Base-by-base conservation (phyloP, 169 alveolate genomes). In the Plasmodium gallinaceum region DNA sequence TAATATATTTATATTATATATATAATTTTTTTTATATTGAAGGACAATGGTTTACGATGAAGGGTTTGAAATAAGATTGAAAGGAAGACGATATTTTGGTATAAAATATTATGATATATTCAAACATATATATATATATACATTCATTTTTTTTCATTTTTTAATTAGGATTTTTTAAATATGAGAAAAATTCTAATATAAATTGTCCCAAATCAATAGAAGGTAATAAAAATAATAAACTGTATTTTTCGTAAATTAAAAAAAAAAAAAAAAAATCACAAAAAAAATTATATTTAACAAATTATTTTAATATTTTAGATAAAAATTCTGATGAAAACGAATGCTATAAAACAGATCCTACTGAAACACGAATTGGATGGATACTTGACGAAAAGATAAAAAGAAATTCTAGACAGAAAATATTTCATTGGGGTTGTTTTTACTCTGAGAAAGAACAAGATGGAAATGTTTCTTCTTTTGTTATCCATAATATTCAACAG, bases 1-100 rank as follows among this genome's bases (percentile, higher is more conserved):
- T 32, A 14, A 14, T 20, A 32, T 16, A 37, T 48, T 16, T 46
- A 7, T 48, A 5, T 10, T 51, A 51, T 51, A 43, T 69, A 7
- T 39, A 37, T 65, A 5, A 12, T 37, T 22, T 12, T 6, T 37
- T 66, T n/a, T 66, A 7, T 42, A 12, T 12, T 39, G 10, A 65
- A 76, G 97, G 97, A 95, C 97, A 3, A 95, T 94, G 97, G 97
- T 95, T 2, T 94, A 94, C 58, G 96, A 94, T 70, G 97, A 95
- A 51, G 97, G 97, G 7, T 95, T 95, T 65, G 96, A 95, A 83
- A 91, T 95, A 5, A 51, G 87, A 16, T 32, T 76, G 20, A 51
- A 60, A 0, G 78, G 90, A 45, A 80, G 60, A 72, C 60, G 83
- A 43, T 83, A 88, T 66, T 88, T 92, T 69, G 95, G 93, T 65